Conservation (phyloP, 164 flowering plant species). For the Stephania yunnanensis region DNA sequence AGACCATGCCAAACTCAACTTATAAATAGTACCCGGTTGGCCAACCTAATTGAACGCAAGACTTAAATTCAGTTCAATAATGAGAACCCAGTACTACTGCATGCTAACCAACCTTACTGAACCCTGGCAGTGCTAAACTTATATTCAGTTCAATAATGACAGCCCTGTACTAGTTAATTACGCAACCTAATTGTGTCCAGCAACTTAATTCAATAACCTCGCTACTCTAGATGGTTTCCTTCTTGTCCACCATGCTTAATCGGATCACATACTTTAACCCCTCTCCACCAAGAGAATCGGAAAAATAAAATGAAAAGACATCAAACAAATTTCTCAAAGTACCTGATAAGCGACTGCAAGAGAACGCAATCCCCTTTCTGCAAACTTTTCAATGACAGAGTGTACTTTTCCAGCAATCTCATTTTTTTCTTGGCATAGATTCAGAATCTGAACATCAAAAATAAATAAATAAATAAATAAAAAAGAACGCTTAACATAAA, state of each 20-base stretch:
- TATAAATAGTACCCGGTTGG: background rate
- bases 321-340: background rate
- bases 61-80: too few species aligned
- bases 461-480: background rate
- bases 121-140: background rate
- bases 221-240: background rate
- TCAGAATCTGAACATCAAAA: slow-evolving; percentile 44
- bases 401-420: slow-evolving; percentile 66
- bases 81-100: too few species aligned
- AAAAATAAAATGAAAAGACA: background rate
- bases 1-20: background rate
- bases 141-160: background rate
- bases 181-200: too few species aligned
- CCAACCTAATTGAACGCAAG: background rate
- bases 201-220: too few species aligned
- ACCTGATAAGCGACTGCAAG: slow-evolving; percentile 85
- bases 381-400: slow-evolving; percentile 70
- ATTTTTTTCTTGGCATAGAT: slow-evolving; percentile 56
- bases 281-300: background rate
- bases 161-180: too few species aligned
- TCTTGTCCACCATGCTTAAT: background rate
- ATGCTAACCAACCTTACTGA: background rate
- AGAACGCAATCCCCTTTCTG: slow-evolving; percentile 79
- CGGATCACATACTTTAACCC: background rate
- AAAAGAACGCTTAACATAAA: background rate